Evolutionary conservation across 1,284 basidiomycete genomes (phyloP).

Genomic region (Phaffia rhodozyma): DNA sequence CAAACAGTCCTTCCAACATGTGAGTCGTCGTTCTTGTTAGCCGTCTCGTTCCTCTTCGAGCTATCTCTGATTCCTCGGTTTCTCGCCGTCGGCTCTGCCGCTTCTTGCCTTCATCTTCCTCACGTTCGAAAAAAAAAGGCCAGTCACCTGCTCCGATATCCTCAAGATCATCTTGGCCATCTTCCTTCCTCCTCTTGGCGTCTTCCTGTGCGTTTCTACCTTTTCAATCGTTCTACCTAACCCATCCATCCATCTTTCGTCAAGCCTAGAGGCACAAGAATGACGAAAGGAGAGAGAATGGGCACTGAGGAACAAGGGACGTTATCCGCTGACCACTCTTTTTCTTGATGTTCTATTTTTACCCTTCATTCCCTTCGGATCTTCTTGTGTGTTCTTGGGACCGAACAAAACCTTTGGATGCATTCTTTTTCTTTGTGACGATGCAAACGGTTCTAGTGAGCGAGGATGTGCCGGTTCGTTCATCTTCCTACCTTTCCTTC

Average conservation of each 20-base stretch:
- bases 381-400: not conserved
- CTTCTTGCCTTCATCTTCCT: not conserved
- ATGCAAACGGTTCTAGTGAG: not conserved
- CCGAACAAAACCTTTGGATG: too few relatives aligned
- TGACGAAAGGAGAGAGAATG: too few relatives aligned
- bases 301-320: too few relatives aligned
- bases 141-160: constrained; percentile 12
- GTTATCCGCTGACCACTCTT: too few relatives aligned
- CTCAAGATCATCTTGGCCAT: constrained; percentile 13
- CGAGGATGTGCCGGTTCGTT: constrained; percentile 10
- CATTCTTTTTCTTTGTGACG: too few relatives aligned
- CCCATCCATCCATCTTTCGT: too few relatives aligned
- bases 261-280: too few relatives aligned
- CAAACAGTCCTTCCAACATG: not conserved
- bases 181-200: constrained; percentile 14
- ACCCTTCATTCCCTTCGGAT: not conserved
- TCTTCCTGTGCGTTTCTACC: constrained; percentile 5
- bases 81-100: not conserved
- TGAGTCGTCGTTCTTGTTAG: not conserved
- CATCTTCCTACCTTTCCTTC: not conserved
- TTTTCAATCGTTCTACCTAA: too few relatives aligned
- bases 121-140: not conserved
- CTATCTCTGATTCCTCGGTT: not conserved
- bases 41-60: not conserved
- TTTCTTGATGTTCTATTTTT: too few relatives aligned